Evolutionary conservation across 2,329 filamentous ascomycete species (phyloP).

Genomic region (Nothophaeocryptopus gaeumannii): DNA sequence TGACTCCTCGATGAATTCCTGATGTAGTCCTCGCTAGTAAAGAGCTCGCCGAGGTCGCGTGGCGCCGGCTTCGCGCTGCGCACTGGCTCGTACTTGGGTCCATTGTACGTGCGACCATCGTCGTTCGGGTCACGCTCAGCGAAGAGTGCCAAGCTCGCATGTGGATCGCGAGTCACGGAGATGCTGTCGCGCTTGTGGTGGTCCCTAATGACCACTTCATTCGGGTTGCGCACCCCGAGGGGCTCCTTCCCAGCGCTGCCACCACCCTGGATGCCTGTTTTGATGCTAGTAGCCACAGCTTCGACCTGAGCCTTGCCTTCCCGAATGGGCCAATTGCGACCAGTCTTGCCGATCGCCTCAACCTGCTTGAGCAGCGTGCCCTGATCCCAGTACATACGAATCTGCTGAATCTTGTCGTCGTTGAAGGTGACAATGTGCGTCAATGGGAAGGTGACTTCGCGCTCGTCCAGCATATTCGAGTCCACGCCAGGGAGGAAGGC

Average conservation of each 20-base stretch:
- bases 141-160: constrained; percentile 73
- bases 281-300: constrained; percentile 46
- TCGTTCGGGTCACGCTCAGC: constrained; percentile 64
- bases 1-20: constrained; percentile 28
- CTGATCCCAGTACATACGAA: constrained; percentile 94
- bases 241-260: constrained; percentile 21
- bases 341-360: constrained; percentile 85
- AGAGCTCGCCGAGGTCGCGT: constrained; percentile 68
- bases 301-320: constrained; percentile 81
- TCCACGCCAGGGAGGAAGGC: constrained; percentile 85
- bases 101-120: constrained; percentile 46
- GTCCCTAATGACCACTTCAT: constrained; percentile 27
- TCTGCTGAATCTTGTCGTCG: constrained; percentile 73
- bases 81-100: constrained; percentile 58
- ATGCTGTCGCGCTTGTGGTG: constrained; percentile 34
- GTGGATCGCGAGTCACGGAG: constrained; percentile 43
- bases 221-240: constrained; percentile 16
- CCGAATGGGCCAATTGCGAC: constrained; percentile 91
- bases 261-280: constrained; percentile 24
- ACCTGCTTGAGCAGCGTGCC: constrained; percentile 87
- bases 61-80: constrained; percentile 68
- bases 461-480: constrained; percentile 89
- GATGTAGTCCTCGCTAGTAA: constrained; percentile 49
- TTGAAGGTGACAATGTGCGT: constrained; percentile 92
- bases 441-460: constrained; percentile 73